Percentiles rank a stretch among this genome's conserved stretches.
phyloP scores from a whole-genome alignment of 441 rosid species.

The Melastoma candidum region DNA sequence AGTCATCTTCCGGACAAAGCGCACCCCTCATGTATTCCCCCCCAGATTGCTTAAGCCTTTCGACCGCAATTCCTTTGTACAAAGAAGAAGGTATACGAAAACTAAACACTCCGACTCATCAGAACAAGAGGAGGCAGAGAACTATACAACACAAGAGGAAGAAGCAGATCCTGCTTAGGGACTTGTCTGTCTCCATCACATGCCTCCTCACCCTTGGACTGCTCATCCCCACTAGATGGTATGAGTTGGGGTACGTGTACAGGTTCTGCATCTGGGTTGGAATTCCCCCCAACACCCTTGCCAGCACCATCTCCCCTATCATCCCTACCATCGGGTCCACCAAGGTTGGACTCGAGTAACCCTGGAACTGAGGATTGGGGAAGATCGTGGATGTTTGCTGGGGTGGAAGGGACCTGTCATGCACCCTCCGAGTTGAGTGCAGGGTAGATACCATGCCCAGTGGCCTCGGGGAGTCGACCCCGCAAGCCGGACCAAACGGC shows the following conservation, averaged over 20 bases:
- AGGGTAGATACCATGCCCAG: not conserved
- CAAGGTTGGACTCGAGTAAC: not conserved
- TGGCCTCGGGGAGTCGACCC: not conserved
- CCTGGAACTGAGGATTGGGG: conserved; percentile 5
- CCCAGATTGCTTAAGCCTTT: too few species aligned
- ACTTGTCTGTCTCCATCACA: conserved; percentile 9
- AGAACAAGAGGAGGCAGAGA: conserved; percentile 14
- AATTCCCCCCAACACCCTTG: conserved; percentile 39
- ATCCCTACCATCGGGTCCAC: conserved; percentile 39
- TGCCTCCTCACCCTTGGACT: conserved; percentile 18
- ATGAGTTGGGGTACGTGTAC: conserved; percentile 43
- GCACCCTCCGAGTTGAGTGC: not conserved
- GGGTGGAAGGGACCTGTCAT: not conserved
- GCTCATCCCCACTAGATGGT: conserved; percentile 18
- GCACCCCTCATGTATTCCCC: too few species aligned
- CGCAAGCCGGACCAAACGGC: conserved; percentile 3
- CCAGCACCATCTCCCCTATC: conserved; percentile 56
- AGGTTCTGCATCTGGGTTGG: conserved; percentile 10
- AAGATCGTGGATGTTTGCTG: not conserved
- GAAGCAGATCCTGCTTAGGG: conserved; percentile 14
- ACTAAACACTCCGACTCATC: not conserved
- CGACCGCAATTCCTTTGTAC: not conserved
- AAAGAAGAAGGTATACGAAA: not conserved
- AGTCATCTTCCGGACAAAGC: too few species aligned
- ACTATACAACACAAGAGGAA: conserved; percentile 16